Evolutionary conservation across 345 rosid species (phyloP).

Genomic region (Gossypium raimondii): DNA sequence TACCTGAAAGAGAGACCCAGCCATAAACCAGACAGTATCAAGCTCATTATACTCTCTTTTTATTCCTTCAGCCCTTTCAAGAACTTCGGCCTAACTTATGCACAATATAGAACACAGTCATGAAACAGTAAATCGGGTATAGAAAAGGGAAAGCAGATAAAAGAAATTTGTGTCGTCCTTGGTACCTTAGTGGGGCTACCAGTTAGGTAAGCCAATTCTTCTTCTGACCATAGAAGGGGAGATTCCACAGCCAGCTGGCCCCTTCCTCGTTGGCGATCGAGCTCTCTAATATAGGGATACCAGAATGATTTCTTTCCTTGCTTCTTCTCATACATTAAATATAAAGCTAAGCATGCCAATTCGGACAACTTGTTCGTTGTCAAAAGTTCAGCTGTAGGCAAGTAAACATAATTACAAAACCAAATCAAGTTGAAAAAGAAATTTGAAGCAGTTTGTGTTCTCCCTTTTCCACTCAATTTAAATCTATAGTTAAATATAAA

Average conservation of each 20-base stretch:
- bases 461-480: background rate
- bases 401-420: constrained; percentile 6
- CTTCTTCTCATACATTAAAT: constrained; percentile 98
- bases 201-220: constrained; percentile 76
- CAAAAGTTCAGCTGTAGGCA: constrained; percentile 67
- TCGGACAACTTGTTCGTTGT: constrained; percentile 89
- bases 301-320: constrained; percentile 92
- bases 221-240: constrained; percentile 87
- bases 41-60: constrained; percentile 92
- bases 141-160: background rate
- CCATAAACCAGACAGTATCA: constrained; percentile 99
- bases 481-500: background rate
- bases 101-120: constrained; percentile 21
- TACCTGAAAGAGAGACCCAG: constrained; percentile 98
- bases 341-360: constrained; percentile 88
- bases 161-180: background rate
- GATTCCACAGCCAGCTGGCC: constrained; percentile 94
- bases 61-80: constrained; percentile 85
- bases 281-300: constrained; percentile 92
- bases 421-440: background rate
- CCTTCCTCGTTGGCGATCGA: constrained; percentile 94
- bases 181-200: constrained; percentile 94
- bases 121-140: constrained; percentile 10
- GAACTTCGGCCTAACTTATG: constrained; percentile 67
- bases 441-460: background rate